Conservation (phyloP, 371 early-diverging fungal genomes). For the Apophysomyces elegans region DNA sequence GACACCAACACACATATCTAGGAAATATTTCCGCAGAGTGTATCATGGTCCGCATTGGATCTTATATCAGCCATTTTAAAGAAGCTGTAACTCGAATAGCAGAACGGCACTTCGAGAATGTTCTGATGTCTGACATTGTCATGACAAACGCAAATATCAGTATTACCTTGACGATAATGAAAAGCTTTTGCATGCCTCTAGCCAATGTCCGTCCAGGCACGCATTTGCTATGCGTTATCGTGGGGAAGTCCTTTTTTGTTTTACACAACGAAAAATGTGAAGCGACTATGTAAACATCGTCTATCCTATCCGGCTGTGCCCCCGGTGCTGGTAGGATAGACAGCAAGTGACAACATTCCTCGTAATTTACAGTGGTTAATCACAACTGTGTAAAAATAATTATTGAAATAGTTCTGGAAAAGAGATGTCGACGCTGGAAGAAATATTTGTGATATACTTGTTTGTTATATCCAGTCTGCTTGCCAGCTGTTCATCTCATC, state of each 20-base stretch:
- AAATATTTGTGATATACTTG: background rate
- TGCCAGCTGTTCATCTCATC: background rate
- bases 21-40: no score
- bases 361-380: background rate
- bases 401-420: background rate
- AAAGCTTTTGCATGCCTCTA: background rate
- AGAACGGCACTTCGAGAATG: no score
- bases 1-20: no score
- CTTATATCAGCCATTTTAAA: no score
- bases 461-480: background rate
- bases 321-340: background rate
- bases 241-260: background rate
- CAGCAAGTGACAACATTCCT: background rate
- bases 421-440: background rate
- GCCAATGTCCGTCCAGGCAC: background rate
- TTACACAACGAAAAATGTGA: background rate
- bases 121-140: background rate
- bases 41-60: no score
- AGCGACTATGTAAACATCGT: background rate
- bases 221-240: background rate
- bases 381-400: background rate
- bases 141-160: background rate
- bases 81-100: no score
- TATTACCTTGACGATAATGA: background rate
- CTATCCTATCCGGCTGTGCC: slow-evolving; percentile 7